Percentiles rank a stretch among this genome's conserved stretches.
These are phyloP conservation scores for Neofusicoccum laricinum DNA, from an alignment of 2,329 filamentous ascomycete genomes.

Conservation along the genomic window DNA sequence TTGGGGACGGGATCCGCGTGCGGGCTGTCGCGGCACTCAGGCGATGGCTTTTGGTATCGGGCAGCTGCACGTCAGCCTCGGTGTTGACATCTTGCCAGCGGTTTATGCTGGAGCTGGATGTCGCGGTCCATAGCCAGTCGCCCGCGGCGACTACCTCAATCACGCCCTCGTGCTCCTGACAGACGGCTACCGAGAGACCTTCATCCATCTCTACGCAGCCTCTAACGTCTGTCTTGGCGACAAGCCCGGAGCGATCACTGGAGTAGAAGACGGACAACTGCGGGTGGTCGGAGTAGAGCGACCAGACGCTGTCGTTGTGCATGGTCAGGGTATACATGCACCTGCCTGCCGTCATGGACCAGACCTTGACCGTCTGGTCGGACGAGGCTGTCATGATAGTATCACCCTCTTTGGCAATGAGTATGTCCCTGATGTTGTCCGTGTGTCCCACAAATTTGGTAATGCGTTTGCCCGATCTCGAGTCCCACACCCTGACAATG, in stretches of 20 bases:
- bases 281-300: slow-evolving; percentile 83
- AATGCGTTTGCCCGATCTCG: slow-evolving; percentile 80
- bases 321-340: slow-evolving; percentile 99
- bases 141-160: slow-evolving; percentile 62
- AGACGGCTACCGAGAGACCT: slow-evolving; percentile 83
- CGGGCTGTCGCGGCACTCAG: slow-evolving; percentile 47
- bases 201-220: slow-evolving; percentile 76
- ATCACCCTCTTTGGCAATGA: slow-evolving; percentile 85
- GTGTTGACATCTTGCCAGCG: slow-evolving; percentile 87
- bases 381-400: slow-evolving; percentile 92
- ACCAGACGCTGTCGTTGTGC: slow-evolving; percentile 99
- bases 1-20: slow-evolving; percentile 40
- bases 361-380: slow-evolving; percentile 96
- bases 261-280: slow-evolving; percentile 90
- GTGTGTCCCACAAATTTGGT: slow-evolving; percentile 97
- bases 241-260: slow-evolving; percentile 82
- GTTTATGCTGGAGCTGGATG: slow-evolving; percentile 86
- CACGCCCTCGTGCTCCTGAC: slow-evolving; percentile 85
- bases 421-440: slow-evolving; percentile 86
- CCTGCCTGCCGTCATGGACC: slow-evolving; percentile 90
- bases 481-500: slow-evolving; percentile 88
- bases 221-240: slow-evolving; percentile 94
- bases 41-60: slow-evolving; percentile 48
- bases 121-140: slow-evolving; percentile 85
- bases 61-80: slow-evolving; percentile 62